Conservation (phyloP, 1,139 yeast genomes). For the Blastobotrys ciferrii region DNA sequence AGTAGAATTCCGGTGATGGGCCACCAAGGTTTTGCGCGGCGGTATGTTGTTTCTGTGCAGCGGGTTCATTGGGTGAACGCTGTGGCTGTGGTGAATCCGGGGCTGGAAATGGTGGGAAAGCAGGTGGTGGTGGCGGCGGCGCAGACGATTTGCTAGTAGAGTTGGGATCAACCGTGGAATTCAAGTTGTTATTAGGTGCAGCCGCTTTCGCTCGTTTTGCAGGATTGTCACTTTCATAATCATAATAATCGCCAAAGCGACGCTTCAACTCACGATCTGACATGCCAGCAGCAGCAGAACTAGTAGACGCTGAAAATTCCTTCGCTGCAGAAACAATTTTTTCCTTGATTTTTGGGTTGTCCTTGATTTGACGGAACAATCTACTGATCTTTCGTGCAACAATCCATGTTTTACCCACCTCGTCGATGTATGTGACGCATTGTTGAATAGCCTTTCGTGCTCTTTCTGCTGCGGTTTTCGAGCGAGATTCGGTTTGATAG, state of each 20-base stretch:
- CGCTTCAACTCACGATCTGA: background rate
- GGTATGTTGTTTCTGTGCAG: background rate
- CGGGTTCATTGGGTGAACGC: background rate
- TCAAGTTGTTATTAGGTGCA: background rate
- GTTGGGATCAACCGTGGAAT: conserved; percentile 1
- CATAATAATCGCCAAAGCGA: background rate
- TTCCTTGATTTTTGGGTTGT: conserved; percentile 31
- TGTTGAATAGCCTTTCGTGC: conserved; percentile 58
- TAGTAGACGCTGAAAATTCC: conserved; percentile 2
- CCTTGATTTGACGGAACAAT: conserved; percentile 34
- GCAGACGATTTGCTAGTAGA: background rate
- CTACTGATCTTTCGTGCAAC: conserved; percentile 40
- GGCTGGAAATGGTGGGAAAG: conserved; percentile 5
- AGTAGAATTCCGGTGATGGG: conserved; percentile 34
- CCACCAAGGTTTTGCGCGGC: background rate
- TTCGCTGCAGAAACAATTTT: conserved; percentile 32
- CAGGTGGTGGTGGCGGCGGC: background rate
- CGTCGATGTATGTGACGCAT: conserved; percentile 52
- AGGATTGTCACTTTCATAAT: background rate
- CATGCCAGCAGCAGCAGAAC: background rate
- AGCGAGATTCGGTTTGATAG: conserved; percentile 67
- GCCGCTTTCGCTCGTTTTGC: background rate
- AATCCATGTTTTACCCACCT: conserved; percentile 48
- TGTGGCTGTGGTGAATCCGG: conserved; percentile 1
- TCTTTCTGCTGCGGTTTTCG: conserved; percentile 54